Conservation (phyloP, 1,284 basidiomycete species). For the Ustilago tritici region DNA sequence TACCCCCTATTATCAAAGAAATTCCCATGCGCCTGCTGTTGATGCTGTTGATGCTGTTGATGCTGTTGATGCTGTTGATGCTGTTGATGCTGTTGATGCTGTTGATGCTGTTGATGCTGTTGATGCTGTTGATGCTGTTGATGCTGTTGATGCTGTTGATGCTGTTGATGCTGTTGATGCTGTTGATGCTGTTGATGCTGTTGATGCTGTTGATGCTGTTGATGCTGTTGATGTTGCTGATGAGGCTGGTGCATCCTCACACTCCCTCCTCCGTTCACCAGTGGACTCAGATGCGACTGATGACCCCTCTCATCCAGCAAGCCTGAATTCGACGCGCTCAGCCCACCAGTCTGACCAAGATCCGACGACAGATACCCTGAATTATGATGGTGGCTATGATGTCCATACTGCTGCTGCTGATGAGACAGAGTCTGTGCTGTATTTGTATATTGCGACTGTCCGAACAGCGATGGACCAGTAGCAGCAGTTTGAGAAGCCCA, state of each 20-base stretch:
- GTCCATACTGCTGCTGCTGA: slow-evolving; percentile 38
- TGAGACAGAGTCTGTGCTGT: slow-evolving; percentile 29
- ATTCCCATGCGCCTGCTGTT: slow-evolving; percentile 20
- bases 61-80: slow-evolving; percentile 22
- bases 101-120: slow-evolving; percentile 12
- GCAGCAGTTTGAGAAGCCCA: slow-evolving; percentile 39
- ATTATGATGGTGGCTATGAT: slow-evolving; percentile 46
- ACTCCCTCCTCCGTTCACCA: slow-evolving; percentile 42
- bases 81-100: slow-evolving; percentile 28
- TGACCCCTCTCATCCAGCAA: slow-evolving; percentile 41
- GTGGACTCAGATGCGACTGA: slow-evolving; percentile 45
- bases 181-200: slow-evolving; percentile 26
- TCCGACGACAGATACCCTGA: slow-evolving; percentile 40
- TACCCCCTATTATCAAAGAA: slow-evolving; percentile 43
- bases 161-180: slow-evolving; percentile 27
- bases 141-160: slow-evolving; percentile 26
- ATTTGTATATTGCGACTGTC: slow-evolving; percentile 29
- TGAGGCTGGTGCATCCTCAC: slow-evolving; percentile 41
- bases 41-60: slow-evolving; percentile 20
- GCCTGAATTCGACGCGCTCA: slow-evolving; percentile 29
- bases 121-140: slow-evolving; percentile 30
- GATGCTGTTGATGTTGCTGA: slow-evolving; percentile 28
- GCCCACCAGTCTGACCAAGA: slow-evolving; percentile 28
- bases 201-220: slow-evolving; percentile 14
- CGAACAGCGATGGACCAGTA: slow-evolving; percentile 36